Percentiles rank a stretch among this genome's conserved stretches.
These are phyloP conservation scores for Polytrichum formosum DNA, from an alignment of 225 moss, liverwort and hornwort species.

Conservation along the genomic window DNA sequence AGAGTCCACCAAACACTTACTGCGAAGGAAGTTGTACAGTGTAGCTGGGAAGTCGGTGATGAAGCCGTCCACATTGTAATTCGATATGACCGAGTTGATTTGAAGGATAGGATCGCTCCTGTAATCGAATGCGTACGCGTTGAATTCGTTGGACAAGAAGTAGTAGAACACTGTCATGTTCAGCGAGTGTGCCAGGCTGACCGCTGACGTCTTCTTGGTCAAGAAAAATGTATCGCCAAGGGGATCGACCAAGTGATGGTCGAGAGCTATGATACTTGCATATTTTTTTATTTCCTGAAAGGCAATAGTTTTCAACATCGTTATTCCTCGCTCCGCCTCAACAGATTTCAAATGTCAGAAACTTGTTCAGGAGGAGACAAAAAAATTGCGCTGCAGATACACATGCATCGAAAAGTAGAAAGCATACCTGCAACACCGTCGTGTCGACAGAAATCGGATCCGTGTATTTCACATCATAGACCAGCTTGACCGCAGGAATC, in stretches of 20 bases:
- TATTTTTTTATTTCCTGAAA: conserved; percentile 70
- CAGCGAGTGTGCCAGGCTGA: conserved; percentile 53
- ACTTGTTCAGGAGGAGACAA: background rate
- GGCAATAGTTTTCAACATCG: background rate
- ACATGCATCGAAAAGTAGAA: conserved; percentile 3
- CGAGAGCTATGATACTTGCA: conserved; percentile 51
- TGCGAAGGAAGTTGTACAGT: conserved; percentile 51
- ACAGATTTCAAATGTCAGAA: no score
- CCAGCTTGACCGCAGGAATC: conserved; percentile 49
- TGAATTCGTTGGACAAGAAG: conserved; percentile 58
- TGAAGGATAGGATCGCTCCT: conserved; percentile 63
- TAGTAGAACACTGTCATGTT: conserved; percentile 69
- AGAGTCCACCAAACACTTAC: conserved; percentile 15
- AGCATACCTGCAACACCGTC: conserved; percentile 32
- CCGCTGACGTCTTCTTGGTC: conserved; percentile 23
- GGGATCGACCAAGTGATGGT: conserved; percentile 49
- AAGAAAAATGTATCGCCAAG: conserved; percentile 14
- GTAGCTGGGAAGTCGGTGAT: conserved; percentile 72
- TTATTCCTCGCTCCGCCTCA: no score
- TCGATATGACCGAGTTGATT: conserved; percentile 38
- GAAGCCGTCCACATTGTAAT: conserved; percentile 63
- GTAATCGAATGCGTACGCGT: conserved; percentile 38
- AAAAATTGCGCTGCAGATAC: background rate
- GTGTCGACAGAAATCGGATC: conserved; percentile 28
- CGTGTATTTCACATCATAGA: conserved; percentile 39